Evolutionary conservation across 2,329 filamentous ascomycete genomes (phyloP), one percentile per base, ranked within the genome.

Genomic region (Paecilomyces fulvus): DNA sequence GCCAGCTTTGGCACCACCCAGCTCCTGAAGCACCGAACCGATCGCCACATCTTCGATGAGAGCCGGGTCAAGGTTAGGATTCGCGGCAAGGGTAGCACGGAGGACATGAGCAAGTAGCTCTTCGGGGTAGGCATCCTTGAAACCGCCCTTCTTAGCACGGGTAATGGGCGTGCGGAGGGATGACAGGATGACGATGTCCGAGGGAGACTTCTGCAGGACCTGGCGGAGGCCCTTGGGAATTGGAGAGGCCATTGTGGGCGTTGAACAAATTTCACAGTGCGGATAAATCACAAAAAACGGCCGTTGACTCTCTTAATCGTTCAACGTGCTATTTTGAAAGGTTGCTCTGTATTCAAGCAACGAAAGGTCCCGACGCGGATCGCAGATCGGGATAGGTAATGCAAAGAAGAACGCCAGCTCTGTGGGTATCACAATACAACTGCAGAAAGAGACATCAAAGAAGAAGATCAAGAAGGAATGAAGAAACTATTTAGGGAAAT

Each of bases 61-160:
- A 2, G 81, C 74, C 0, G 88, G 84, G 64, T 89, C 82, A 59
- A 94, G 83, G 63, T 84, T 84, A 1, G 90, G 88, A 68, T 88
- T 87, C 46, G 84, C 84, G 56, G 83, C 81, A 53, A 91, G 80
- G 0, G 88, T 92, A 20, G 88, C 88, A 70, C 78, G 78, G 58
- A 85, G 78, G 58, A 82, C 79, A 70, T 79, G 68, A 31, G 70
- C 81, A 55, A 96, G 87, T 55, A 96, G 81, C 73, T 96, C 89
- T 73, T 96, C 92, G 14, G 94, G 91, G 75, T 92, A 92, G 52
- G 92, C 87, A 70, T 95, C 89, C 73, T 90, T 89, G 67, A 96
- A 84, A 17, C 83, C 82, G 67, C 92, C 92, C 68, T 90, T 90
- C 78, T 90, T 87, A 46, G 90, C 84, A 61, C 90, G 85, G 58